Percentiles rank a stretch among this genome's conserved stretches.
These are phyloP conservation scores for Elongisporangium undulatum DNA, from an alignment of 352 stramenopile species.

Conservation along the genomic window DNA sequence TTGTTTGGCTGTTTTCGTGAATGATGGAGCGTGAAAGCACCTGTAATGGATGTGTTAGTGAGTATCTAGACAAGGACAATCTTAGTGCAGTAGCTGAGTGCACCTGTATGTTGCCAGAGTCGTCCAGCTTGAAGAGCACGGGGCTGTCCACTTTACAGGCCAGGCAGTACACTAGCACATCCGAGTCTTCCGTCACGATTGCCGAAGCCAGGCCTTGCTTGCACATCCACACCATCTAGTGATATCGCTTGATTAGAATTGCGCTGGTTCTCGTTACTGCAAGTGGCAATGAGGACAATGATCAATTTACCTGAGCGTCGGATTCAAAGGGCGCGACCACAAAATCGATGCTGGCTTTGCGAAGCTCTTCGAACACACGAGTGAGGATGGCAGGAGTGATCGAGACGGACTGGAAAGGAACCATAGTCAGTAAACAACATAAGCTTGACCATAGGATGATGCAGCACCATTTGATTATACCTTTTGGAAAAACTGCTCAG, in stretches of 20 bases:
- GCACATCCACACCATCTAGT: conserved; percentile 78
- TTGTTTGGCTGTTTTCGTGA: conserved; percentile 29
- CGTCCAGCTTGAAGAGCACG: conserved; percentile 72
- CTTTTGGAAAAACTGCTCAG: conserved; percentile 54
- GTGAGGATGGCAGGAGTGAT: conserved; percentile 59
- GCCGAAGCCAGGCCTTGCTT: conserved; percentile 45
- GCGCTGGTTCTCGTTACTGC: background rate
- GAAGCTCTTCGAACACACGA: conserved; percentile 54
- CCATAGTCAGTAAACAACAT: background rate
- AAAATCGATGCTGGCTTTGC: conserved; percentile 35
- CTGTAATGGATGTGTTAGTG: background rate
- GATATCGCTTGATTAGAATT: background rate
- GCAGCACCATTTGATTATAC: conserved; percentile 7
- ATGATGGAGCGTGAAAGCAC: conserved; percentile 30
- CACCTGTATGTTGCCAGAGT: conserved; percentile 52
- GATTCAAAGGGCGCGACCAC: conserved; percentile 76
- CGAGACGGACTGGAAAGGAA: conserved; percentile 38
- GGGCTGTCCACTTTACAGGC: conserved; percentile 37
- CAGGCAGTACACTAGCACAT: conserved; percentile 75
- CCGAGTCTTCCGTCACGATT: conserved; percentile 81
- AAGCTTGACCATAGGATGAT: background rate
- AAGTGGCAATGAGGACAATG: background rate
- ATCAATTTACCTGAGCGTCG: conserved; percentile 49
- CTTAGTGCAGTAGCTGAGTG: background rate
- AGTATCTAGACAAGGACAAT: background rate